These are phyloP conservation scores for Coemansia sp. DNA, from an alignment of 192 early-diverging fungal genomes.

Conservation along the genomic window DNA sequence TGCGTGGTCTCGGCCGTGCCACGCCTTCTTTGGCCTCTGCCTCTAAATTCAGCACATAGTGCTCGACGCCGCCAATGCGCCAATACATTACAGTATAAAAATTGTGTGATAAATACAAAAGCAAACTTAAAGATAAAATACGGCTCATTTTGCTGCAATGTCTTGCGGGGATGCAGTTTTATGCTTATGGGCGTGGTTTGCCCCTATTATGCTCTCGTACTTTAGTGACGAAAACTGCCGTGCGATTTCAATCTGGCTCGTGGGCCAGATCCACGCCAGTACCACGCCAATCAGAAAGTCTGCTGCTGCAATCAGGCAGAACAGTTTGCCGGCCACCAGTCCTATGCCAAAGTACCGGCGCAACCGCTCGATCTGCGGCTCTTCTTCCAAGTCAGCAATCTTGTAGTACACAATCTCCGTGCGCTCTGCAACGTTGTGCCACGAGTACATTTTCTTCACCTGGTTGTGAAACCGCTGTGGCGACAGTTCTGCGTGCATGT, in stretches of 20 bases:
- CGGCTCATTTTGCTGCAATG: not conserved
- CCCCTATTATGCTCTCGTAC: constrained; percentile 10
- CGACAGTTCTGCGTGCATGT: constrained; percentile 59
- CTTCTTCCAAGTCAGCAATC: constrained; percentile 64
- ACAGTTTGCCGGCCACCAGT: constrained; percentile 85
- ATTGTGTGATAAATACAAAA: constrained; percentile 3
- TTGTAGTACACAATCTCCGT: constrained; percentile 73
- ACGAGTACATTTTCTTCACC: constrained; percentile 93
- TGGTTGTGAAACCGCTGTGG: constrained; percentile 74
- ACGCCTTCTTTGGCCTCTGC: not conserved
- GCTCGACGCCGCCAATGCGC: constrained; percentile 48
- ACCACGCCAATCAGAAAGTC: constrained; percentile 80
- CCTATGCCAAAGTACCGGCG: constrained; percentile 86
- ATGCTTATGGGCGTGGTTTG: not conserved
- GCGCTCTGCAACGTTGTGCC: constrained; percentile 87
- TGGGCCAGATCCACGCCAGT: constrained; percentile 80
- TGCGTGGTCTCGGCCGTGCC: constrained; percentile 23
- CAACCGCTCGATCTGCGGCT: constrained; percentile 77
- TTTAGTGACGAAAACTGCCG: constrained; percentile 56
- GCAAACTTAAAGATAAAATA: constrained; percentile 2
- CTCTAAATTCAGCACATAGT: constrained; percentile 30
- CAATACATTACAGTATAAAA: constrained; percentile 38
- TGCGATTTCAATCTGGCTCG: constrained; percentile 68
- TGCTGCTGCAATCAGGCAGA: constrained; percentile 84
- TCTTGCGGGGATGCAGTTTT: constrained; percentile 11